phyloP scores from a whole-genome alignment of 2,329 filamentous ascomycete species.

The Neonectria neomacrospora region DNA sequence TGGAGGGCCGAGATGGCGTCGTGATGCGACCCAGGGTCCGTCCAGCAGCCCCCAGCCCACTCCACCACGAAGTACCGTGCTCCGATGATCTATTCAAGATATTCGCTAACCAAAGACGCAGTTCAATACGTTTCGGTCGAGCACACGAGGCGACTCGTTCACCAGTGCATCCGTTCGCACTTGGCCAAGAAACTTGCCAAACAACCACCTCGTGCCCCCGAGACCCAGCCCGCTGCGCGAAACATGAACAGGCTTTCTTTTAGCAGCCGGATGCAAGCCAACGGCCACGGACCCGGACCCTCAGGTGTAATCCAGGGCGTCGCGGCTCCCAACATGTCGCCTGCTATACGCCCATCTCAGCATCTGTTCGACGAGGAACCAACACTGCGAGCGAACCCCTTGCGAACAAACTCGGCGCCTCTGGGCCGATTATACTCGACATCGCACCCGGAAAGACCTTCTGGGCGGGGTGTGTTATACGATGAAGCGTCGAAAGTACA shows the following conservation, averaged over 20 bases:
- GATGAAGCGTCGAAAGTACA: constrained; percentile 30
- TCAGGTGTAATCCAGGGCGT: constrained; percentile 20
- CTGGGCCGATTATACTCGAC: constrained; percentile 56
- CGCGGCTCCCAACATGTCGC: constrained; percentile 24
- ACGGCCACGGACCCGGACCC: constrained; percentile 20
- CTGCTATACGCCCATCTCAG: constrained; percentile 38
- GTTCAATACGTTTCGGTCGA: constrained; percentile 49
- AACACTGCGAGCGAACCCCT: constrained; percentile 49
- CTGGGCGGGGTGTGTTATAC: constrained; percentile 32
- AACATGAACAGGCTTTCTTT: constrained; percentile 37
- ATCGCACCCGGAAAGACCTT: constrained; percentile 55
- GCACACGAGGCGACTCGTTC: constrained; percentile 48
- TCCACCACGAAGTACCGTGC: constrained; percentile 33
- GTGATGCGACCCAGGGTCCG: constrained; percentile 36
- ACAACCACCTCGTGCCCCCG: constrained; percentile 29
- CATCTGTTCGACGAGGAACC: constrained; percentile 54
- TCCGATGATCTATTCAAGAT: background rate
- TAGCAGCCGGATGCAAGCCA: constrained; percentile 34
- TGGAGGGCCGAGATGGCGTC: constrained; percentile 35
- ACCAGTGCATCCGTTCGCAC: constrained; percentile 49
- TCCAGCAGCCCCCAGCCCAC: constrained; percentile 19
- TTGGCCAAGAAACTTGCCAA: constrained; percentile 42
- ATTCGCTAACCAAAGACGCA: constrained; percentile 30
- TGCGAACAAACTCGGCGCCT: constrained; percentile 36
- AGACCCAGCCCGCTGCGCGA: constrained; percentile 25